Evolutionary conservation across 2,329 filamentous ascomycete genomes (phyloP), one percentile per base, ranked within the genome.

Genomic region (Fragosphaeria purpurea): DNA sequence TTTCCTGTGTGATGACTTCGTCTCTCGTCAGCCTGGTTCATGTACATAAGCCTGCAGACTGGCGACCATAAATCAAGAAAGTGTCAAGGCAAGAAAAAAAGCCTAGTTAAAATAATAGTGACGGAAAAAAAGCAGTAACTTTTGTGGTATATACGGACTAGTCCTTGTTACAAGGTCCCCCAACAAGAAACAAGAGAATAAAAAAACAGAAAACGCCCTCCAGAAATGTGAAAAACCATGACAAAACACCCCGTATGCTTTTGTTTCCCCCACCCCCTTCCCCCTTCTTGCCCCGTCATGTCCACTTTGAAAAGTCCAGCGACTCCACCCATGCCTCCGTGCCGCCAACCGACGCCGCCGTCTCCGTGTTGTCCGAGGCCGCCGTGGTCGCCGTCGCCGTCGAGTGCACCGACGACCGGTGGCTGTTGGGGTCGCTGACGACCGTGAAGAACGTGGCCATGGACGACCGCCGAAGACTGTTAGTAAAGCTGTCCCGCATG

Each of bases 371-470:
- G 50, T 75, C 75, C 6, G 52, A 43, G 6, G 47, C 35, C 3
- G 34, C 38, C 32, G 48, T 42, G 4, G 50, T 41, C 12, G 75
- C 75, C 9, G 74, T 73, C 2, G 72, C 71, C 8, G 71, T 73
- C 34, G 72, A 75, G n/a, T 80, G 63, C 55, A 76, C 70, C n/a
- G 76, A 80, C 6, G 76, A 79, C 41, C 79, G 71, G 52, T 82
- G 78, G 48, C 77, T 80, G 8, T 10, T 69, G 56, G 74, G 70
- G 55, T 82, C 78, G 60, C 72, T 79, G 5, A 73, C 71, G 53
- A 67, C 75, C 2, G 76, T 76, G 56, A 83, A 77, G 60, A 83
- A 83, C 2, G 80, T 84, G 5, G 79, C 80, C 3, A 83, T 79
- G 37, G 79, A 83, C n/a, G 79, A 75, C 52, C 80, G 70, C 47